A percentile compares a stretch with the other conserved stretches of the same genome.
phyloP scores from a whole-genome alignment of 805 yeast genomes.

The Cyberlindnera americana region DNA sequence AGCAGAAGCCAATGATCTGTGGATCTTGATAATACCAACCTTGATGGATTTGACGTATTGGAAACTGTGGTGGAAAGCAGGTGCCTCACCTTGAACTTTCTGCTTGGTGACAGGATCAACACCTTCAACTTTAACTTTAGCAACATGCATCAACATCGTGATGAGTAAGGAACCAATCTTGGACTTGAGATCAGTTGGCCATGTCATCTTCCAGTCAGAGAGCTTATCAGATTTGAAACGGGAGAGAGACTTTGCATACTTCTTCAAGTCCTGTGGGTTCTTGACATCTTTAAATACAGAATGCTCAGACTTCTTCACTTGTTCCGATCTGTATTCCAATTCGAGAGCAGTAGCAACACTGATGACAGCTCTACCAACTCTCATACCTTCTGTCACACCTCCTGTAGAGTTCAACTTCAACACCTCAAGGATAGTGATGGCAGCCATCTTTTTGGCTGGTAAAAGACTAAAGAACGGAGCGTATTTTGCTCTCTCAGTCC shows the following conservation, averaged over 20 bases:
- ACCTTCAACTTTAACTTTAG: constrained; percentile 76
- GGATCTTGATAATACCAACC: constrained; percentile 77
- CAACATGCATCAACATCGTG: constrained; percentile 73
- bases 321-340: constrained; percentile 73
- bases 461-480: constrained; percentile 78
- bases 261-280: constrained; percentile 31
- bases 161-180: constrained; percentile 80
- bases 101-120: constrained; percentile 75
- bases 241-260: constrained; percentile 24
- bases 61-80: constrained; percentile 88
- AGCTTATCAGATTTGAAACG: constrained; percentile 35
- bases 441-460: constrained; percentile 76
- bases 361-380: constrained; percentile 77
- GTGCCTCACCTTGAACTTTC: constrained; percentile 66
- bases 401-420: constrained; percentile 71
- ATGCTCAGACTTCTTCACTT: constrained; percentile 53
- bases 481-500: constrained; percentile 46
- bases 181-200: constrained; percentile 59
- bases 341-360: constrained; percentile 84
- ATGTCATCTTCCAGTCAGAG: constrained; percentile 37
- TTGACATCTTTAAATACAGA: constrained; percentile 50
- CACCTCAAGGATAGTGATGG: constrained; percentile 79
- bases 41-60: constrained; percentile 76
- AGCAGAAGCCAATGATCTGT: constrained; percentile 60
- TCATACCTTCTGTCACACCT: constrained; percentile 75